Evolutionary conservation across 495 filamentous ascomycete genomes (phyloP).

Genomic region (Aspergillus homomorphus): DNA sequence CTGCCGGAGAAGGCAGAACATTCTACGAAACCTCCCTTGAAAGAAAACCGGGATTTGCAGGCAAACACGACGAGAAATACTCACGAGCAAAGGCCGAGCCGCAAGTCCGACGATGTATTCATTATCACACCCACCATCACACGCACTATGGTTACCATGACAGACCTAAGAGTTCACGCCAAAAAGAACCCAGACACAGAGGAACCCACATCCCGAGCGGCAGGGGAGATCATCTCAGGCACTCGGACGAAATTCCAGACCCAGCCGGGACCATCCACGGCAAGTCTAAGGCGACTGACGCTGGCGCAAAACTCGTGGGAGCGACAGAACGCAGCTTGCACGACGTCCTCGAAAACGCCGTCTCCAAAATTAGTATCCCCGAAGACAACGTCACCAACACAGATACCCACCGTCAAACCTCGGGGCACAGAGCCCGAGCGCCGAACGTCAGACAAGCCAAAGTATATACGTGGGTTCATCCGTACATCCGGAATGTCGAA

Average conservation of each 20-base stretch:
- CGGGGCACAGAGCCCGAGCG: neutral
- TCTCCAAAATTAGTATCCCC: neutral
- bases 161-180: constrained; percentile 13
- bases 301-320: constrained; percentile 23
- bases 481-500: constrained; percentile 34
- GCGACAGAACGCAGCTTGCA: constrained; percentile 10
- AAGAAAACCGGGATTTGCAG: constrained; percentile 27
- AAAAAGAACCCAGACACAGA: constrained; percentile 6
- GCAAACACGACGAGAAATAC: constrained; percentile 12
- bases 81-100: constrained; percentile 18
- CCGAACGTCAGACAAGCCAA: constrained; percentile 15
- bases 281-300: constrained; percentile 30
- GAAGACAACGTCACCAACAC: neutral
- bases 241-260: constrained; percentile 30
- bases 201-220: constrained; percentile 10
- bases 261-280: constrained; percentile 31
- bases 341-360: neutral
- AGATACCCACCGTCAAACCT: neutral
- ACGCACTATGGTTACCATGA: constrained; percentile 34
- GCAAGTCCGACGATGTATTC: constrained; percentile 42
- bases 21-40: constrained; percentile 21
- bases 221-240: constrained; percentile 33
- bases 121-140: constrained; percentile 51
- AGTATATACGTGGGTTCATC: constrained; percentile 42
- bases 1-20: constrained; percentile 21